Evolutionary conservation across 495 filamentous ascomycete genomes (phyloP).

Genomic region (Cryomyces minteri): DNA sequence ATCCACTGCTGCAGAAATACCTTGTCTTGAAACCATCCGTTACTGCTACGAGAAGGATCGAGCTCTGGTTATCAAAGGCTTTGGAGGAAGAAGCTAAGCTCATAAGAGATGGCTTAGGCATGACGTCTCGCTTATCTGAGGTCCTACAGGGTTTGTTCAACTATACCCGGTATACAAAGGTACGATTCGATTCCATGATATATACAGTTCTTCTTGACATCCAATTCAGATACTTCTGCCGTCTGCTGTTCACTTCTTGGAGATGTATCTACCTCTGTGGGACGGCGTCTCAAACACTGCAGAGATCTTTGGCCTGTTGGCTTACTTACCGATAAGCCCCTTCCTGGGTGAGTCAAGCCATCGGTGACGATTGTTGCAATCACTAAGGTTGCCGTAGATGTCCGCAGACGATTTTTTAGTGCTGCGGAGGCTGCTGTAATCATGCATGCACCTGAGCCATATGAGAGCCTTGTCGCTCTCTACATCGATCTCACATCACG

Average conservation of each 20-base stretch:
- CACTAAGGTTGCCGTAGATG: too few relatives aligned
- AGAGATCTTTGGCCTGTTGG: not conserved
- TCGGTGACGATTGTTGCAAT: too few relatives aligned
- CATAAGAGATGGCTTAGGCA: not conserved
- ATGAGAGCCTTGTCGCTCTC: too few relatives aligned
- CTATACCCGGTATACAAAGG: not conserved
- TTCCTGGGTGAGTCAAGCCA: too few relatives aligned
- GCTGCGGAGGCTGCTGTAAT: too few relatives aligned
- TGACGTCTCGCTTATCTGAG: not conserved
- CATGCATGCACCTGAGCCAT: too few relatives aligned
- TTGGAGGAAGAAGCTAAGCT: not conserved
- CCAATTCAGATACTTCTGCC: not conserved
- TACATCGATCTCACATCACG: too few relatives aligned
- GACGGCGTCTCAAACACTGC: not conserved
- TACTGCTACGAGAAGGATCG: not conserved
- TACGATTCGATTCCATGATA: not conserved
- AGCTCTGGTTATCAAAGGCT: not conserved
- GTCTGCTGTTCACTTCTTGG: not conserved
- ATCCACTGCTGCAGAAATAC: constrained; percentile 64
- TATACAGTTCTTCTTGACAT: not conserved
- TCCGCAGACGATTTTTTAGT: too few relatives aligned
- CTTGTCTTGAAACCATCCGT: constrained; percentile 44
- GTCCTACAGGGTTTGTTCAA: not conserved
- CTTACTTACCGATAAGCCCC: not conserved
- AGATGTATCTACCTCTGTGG: not conserved